phyloP scores from a whole-genome alignment of 169 alveolate genomes.

The Nephromyces sp. region DNA sequence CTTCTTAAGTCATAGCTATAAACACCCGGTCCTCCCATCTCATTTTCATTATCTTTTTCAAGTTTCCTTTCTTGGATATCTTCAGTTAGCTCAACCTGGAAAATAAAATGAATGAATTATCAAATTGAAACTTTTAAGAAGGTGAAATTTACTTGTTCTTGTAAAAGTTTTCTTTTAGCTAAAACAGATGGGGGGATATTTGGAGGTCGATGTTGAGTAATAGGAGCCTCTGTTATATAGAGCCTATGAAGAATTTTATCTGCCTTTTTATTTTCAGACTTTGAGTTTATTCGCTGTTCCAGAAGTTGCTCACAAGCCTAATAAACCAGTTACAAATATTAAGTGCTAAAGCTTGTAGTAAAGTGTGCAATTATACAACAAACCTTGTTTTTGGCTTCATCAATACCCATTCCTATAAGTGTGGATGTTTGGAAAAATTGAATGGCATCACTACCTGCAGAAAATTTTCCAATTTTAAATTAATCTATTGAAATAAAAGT shows the following conservation, averaged over 20 bases:
- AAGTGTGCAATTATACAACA: background rate
- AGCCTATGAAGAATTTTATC: slow-evolving; percentile 1
- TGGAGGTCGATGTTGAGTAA: background rate
- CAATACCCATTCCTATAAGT: slow-evolving; percentile 70
- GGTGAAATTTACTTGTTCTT: slow-evolving; percentile 4
- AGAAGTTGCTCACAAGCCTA: slow-evolving; percentile 71
- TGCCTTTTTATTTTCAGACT: slow-evolving; percentile 21
- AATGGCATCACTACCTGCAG: slow-evolving; percentile 34
- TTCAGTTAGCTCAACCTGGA: background rate
- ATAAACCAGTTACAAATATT: background rate
- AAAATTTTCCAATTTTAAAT: no score
- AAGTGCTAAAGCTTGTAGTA: background rate
- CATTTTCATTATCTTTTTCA: slow-evolving; percentile 71
- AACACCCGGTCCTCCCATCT: slow-evolving; percentile 98
- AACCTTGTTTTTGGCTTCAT: slow-evolving; percentile 61
- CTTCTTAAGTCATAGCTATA: slow-evolving; percentile 78
- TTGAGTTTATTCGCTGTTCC: slow-evolving; percentile 45
- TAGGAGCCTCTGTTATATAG: background rate
- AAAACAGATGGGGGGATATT: slow-evolving; percentile 5
- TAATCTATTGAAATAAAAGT: background rate
- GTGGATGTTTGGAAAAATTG: slow-evolving; percentile 48
- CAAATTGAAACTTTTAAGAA: background rate
- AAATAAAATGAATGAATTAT: background rate
- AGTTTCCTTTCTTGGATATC: slow-evolving; percentile 40
- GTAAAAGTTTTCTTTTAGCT: slow-evolving; percentile 36